Percentiles rank a stretch among this genome's conserved stretches.
These are phyloP conservation scores for Hypocrella siamensis DNA, from an alignment of 2,329 filamentous ascomycete species.

Conservation along the genomic window DNA sequence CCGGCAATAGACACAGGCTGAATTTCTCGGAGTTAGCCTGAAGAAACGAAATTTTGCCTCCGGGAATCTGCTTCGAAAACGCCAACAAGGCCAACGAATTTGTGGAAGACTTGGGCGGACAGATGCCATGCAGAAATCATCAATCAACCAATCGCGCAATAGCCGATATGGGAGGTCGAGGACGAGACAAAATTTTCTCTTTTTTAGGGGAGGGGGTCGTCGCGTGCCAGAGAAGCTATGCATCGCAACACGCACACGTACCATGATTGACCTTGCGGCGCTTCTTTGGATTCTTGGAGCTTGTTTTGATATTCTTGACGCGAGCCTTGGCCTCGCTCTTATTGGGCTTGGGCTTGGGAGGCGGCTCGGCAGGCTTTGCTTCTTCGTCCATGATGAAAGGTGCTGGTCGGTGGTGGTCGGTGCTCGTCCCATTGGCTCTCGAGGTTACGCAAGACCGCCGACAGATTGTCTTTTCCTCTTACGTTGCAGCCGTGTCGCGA, in stretches of 20 bases:
- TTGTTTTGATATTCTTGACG: background rate
- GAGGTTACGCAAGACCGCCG: constrained; percentile 15
- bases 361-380: constrained; percentile 13
- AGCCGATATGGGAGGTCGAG: too few relatives aligned
- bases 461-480: constrained; percentile 15
- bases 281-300: constrained; percentile 54
- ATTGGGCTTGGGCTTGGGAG: constrained; percentile 11
- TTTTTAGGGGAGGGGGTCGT: background rate
- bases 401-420: constrained; percentile 15
- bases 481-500: constrained; percentile 12
- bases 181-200: too few relatives aligned
- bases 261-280: constrained; percentile 81
- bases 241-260: constrained; percentile 28
- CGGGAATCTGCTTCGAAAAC: too few relatives aligned
- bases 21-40: too few relatives aligned
- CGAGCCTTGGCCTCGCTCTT: constrained; percentile 4
- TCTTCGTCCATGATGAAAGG: constrained; percentile 15
- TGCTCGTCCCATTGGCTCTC: constrained; percentile 12
- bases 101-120: too few relatives aligned
- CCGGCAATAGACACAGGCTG: constrained; percentile 78
- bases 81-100: too few relatives aligned
- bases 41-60: too few relatives aligned
- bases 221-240: background rate
- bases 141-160: too few relatives aligned
- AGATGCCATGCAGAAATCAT: too few relatives aligned